Conservation (phyloP, 148 eudicot genomes). For the Chenopodium suecicum region DNA sequence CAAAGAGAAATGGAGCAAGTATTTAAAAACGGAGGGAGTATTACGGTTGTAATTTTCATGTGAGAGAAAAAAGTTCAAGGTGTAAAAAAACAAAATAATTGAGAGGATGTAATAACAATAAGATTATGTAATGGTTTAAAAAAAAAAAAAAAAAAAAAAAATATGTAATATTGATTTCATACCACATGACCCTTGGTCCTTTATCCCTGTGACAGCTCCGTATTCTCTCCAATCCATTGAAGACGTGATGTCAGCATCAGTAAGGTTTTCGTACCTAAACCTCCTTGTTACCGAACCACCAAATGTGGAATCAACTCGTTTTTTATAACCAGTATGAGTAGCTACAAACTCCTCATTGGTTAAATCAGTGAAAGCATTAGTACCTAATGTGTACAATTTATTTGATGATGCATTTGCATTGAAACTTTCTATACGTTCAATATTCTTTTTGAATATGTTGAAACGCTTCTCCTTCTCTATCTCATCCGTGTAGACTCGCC, state of each 20-base stretch:
- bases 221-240: slow-evolving; percentile 14
- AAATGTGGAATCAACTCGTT: too few species aligned
- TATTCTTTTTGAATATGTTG: slow-evolving; percentile 39
- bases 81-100: too few species aligned
- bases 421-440: slow-evolving; percentile 34
- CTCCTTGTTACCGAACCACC: neutral
- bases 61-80: too few species aligned
- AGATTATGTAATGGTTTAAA: too few species aligned
- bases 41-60: too few species aligned
- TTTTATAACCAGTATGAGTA: slow-evolving; percentile 27
- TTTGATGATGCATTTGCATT: slow-evolving; percentile 8
- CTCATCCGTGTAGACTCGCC: slow-evolving; percentile 37
- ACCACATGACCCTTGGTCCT: neutral
- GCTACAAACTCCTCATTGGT: slow-evolving; percentile 48
- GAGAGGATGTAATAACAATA: too few species aligned
- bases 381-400: slow-evolving; percentile 24
- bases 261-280: slow-evolving; percentile 26
- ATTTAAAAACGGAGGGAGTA: too few species aligned
- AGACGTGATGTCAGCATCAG: neutral
- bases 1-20: too few species aligned
- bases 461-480: slow-evolving; percentile 37
- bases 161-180: too few species aligned
- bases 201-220: slow-evolving; percentile 9
- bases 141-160: too few species aligned
- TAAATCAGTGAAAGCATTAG: slow-evolving; percentile 44